These are phyloP conservation scores for Mycosphaerelloides madeirae DNA, from an alignment of 2,329 filamentous ascomycete species.

Conservation along the genomic window DNA sequence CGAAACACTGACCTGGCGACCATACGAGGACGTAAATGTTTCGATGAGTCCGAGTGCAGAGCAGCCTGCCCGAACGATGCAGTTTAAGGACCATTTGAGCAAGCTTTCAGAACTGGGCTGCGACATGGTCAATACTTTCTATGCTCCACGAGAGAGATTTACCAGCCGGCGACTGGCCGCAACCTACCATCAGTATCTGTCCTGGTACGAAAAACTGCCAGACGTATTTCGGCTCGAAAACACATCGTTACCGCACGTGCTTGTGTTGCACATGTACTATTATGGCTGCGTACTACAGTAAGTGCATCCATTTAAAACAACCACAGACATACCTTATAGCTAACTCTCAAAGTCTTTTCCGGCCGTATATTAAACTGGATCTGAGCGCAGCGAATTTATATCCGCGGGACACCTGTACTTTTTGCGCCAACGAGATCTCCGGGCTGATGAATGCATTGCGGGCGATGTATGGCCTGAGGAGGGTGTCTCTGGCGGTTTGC, in stretches of 20 bases:
- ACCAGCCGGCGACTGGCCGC: constrained; percentile 60
- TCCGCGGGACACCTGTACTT: constrained; percentile 62
- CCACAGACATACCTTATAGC: constrained; percentile 34
- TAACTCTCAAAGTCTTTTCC: constrained; percentile 66
- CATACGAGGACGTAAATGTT: constrained; percentile 33
- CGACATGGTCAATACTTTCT: constrained; percentile 66
- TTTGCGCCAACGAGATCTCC: constrained; percentile 43
- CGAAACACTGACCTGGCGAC: constrained; percentile 34
- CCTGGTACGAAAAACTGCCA: constrained; percentile 67
- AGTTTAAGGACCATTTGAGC: constrained; percentile 54
- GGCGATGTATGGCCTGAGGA: constrained; percentile 41
- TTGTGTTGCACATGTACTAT: constrained; percentile 53
- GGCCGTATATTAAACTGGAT: constrained; percentile 64
- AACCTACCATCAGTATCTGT: constrained; percentile 63
- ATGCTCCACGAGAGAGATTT: constrained; percentile 62
- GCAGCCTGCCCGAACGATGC: constrained; percentile 53
- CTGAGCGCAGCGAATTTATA: constrained; percentile 54
- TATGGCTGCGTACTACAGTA: constrained; percentile 52
- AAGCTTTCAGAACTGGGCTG: constrained; percentile 70
- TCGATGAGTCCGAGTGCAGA: constrained; percentile 59
- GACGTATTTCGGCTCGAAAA: constrained; percentile 59
- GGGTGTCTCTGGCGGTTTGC: constrained; percentile 36
- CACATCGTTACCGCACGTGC: constrained; percentile 67
- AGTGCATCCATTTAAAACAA: constrained; percentile 34
- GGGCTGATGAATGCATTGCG: constrained; percentile 40